Conservation (phyloP, 371 early-diverging fungal species). For the Rhizopus delemar region DNA sequence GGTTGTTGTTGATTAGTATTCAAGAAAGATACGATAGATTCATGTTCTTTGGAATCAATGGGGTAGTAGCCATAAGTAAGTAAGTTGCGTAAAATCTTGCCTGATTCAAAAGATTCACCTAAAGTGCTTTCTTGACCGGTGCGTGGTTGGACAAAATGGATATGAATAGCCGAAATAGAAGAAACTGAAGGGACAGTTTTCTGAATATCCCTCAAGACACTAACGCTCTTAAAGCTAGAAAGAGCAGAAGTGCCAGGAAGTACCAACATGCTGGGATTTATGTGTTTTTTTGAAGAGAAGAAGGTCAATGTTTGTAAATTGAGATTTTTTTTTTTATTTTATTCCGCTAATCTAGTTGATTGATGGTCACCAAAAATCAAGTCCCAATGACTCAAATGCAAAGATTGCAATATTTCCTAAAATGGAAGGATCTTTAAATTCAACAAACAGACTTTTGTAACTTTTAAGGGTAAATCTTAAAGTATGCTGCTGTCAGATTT, state of each 20-base stretch:
- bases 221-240: constrained; percentile 68
- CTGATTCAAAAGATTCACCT: constrained; percentile 35
- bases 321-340: constrained; percentile 5
- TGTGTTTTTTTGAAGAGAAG: neutral
- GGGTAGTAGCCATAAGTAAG: constrained; percentile 51
- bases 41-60: constrained; percentile 30
- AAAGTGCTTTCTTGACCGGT: constrained; percentile 41
- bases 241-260: constrained; percentile 77
- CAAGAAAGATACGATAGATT: constrained; percentile 43
- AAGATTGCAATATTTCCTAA: neutral
- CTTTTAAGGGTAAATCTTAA: too few relatives aligned
- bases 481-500: too few relatives aligned
- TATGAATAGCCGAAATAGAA: constrained; percentile 61
- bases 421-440: neutral
- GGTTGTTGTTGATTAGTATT: constrained; percentile 30
- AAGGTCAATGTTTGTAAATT: neutral
- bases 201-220: constrained; percentile 59
- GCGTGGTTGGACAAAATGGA: constrained; percentile 73
- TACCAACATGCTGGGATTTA: constrained; percentile 61
- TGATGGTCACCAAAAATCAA: constrained; percentile 12
- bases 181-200: constrained; percentile 48
- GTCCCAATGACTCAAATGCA: constrained; percentile 20
- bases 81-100: constrained; percentile 49
- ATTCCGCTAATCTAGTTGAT: constrained; percentile 13
- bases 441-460: too few relatives aligned